Evolutionary conservation across 129 eudicot genomes (phyloP), one percentile per base, ranked within the genome.

Genomic region (Mikania micrantha): DNA sequence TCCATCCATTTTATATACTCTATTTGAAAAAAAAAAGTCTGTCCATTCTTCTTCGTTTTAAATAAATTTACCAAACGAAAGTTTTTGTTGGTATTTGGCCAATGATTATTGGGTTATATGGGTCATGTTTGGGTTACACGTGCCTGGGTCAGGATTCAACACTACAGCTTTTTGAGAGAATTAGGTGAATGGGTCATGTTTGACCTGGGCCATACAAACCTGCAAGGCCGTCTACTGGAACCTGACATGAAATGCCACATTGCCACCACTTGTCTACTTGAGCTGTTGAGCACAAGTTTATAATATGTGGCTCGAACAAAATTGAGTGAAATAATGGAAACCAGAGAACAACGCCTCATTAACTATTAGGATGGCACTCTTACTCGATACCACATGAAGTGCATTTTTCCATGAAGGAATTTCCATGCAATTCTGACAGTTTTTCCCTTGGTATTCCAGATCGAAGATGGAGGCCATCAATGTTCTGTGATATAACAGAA

Each of bases 391-490:
- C 94, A 85, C 97, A 88, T 2, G 90, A 78, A 31, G 80, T 70
- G 74, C 97, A 91, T 66, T 69, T 66, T 78, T 91, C 97, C 94
- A 78, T 85, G 78, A 91, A 91, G 59, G 97, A 88, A 58, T 91
- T 85, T 59, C 97, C 97, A 76, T 91, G 97, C 80, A 91, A 70
- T 80, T 91, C 97, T 32, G 97, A 74, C 66, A 91, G 84, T 67
- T 85, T 91, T 47, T 88, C 94, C 84, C 96, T 87, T 38, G 96
- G 86, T 42, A 91, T 83, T 72, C 97, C 97, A 67, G 97, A 91
- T 62, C 97, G 90, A 69, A 91, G 90, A 83, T 91, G 97, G 35
- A 91, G 93, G 74, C 96, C 87, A 68, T 91, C 97, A 77, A 91
- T 84, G 70, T 91, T 91, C 97, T 90, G 82, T 34, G 21, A 72